Conservation (phyloP, 2,329 filamentous ascomycete genomes). For the Epichloe amarillans region DNA sequence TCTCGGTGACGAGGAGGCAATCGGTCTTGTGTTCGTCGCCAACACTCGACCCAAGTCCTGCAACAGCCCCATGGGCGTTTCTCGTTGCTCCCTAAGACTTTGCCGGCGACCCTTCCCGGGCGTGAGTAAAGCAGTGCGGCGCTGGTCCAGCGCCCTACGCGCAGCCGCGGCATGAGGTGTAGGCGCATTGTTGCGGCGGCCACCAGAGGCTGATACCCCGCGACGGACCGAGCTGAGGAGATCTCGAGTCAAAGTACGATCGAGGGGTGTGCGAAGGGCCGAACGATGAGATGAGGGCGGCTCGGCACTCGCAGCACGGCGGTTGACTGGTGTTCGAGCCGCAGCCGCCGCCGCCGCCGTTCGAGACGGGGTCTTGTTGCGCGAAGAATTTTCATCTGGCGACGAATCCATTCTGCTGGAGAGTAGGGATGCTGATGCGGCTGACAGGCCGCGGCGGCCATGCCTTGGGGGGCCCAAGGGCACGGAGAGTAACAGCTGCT, state of each 20-base stretch:
- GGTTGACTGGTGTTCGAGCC: conserved; percentile 14
- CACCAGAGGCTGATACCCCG: conserved; percentile 32
- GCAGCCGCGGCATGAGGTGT: conserved; percentile 52
- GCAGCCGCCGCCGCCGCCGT: conserved; percentile 9
- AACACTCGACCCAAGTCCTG: conserved; percentile 41
- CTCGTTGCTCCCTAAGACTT: conserved; percentile 41
- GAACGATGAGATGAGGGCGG: conserved; percentile 26
- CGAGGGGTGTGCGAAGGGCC: conserved; percentile 28
- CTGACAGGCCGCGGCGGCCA: neutral
- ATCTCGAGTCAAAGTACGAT: conserved; percentile 21
- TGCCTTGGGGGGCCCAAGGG: neutral
- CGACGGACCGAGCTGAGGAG: conserved; percentile 25
- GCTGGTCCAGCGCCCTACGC: conserved; percentile 42
- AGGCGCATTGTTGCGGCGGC: conserved; percentile 28
- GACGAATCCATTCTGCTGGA: conserved; percentile 1
- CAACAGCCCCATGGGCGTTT: conserved; percentile 40
- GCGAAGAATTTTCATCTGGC: conserved; percentile 1
- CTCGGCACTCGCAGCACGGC: conserved; percentile 18
- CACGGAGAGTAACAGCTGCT: neutral
- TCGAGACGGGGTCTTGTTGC: conserved; percentile 5
- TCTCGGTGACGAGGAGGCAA: conserved; percentile 32
- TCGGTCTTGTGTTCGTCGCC: conserved; percentile 32
- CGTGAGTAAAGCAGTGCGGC: conserved; percentile 45
- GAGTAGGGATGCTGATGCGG: neutral
- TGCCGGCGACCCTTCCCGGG: conserved; percentile 45